Conservation (phyloP, 139 green algal species). For the Chlorella sp. region DNA sequence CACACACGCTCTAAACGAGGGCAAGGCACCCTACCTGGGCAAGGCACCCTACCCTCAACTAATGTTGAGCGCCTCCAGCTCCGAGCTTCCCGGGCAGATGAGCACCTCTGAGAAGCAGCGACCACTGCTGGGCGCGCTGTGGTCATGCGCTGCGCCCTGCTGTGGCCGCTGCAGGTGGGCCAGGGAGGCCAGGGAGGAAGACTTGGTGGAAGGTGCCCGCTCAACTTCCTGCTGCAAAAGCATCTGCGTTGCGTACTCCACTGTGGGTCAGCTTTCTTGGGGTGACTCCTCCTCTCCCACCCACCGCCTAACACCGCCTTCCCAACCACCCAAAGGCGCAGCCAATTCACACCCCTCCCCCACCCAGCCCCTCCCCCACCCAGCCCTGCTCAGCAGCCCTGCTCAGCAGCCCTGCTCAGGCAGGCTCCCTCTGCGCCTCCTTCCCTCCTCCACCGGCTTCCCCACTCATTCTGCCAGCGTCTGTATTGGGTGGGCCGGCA, state of each 20-base stretch:
- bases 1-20: not conserved
- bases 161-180: not conserved
- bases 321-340: not conserved
- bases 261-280: not conserved
- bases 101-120: conserved; percentile 18
- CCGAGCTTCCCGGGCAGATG: not conserved
- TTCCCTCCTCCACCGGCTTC: not conserved
- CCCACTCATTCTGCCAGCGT: not conserved
- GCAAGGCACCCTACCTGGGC: not conserved
- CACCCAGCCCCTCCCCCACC: too few relatives aligned
- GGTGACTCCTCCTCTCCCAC: too few relatives aligned
- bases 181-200: not conserved
- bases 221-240: not conserved
- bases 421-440: too few relatives aligned
- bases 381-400: too few relatives aligned
- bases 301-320: not conserved
- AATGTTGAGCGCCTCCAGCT: conserved; percentile 1
- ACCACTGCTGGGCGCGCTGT: not conserved
- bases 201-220: not conserved
- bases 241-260: not conserved
- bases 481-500: not conserved
- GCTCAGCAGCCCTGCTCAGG: too few relatives aligned
- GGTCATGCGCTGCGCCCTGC: not conserved
- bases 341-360: not conserved
- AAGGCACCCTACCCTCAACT: not conserved